Evolutionary conservation across 306 rosid species (phyloP).

Genomic region (Luffa acutangula): DNA sequence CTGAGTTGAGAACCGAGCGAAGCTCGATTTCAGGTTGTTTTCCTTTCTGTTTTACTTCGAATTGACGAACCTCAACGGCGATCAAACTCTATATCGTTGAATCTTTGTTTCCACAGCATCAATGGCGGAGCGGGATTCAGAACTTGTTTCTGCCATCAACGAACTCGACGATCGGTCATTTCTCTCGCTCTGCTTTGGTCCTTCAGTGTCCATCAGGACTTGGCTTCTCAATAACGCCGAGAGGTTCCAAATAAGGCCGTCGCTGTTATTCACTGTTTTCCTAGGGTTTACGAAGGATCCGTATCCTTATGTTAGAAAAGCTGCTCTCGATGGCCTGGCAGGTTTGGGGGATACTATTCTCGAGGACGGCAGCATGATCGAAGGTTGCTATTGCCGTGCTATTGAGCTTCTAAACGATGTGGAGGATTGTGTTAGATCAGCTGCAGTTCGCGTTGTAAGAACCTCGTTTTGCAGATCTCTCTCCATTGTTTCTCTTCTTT

Average conservation of each 20-base stretch:
- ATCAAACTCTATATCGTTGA: background rate
- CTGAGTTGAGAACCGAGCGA: background rate
- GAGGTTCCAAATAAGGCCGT: conserved; percentile 28
- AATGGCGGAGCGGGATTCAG: conserved; percentile 14
- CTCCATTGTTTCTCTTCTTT: background rate
- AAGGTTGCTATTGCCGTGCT: conserved; percentile 53
- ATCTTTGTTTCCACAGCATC: conserved; percentile 25
- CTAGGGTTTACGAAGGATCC: conserved; percentile 81
- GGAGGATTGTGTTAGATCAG: conserved; percentile 46
- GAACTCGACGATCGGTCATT: conserved; percentile 46
- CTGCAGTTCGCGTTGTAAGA: conserved; percentile 60
- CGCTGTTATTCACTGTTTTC: conserved; percentile 34
- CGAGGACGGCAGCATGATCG: conserved; percentile 33
- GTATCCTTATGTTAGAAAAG: conserved; percentile 55
- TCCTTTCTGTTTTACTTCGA: conserved; percentile 23
- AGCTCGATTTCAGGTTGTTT: conserved; percentile 8
- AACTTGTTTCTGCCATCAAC: background rate
- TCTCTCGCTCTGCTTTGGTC: conserved; percentile 54
- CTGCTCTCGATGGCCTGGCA: conserved; percentile 59
- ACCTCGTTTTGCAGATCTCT: background rate
- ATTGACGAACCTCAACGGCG: conserved; percentile 34
- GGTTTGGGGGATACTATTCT: conserved; percentile 31
- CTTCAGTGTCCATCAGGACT: conserved; percentile 30
- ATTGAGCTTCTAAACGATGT: conserved; percentile 58
- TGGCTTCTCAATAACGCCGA: conserved; percentile 67